These are phyloP conservation scores for Drechslerella dactyloides DNA, from an alignment of 2,329 filamentous ascomycete genomes.

Conservation along the genomic window DNA sequence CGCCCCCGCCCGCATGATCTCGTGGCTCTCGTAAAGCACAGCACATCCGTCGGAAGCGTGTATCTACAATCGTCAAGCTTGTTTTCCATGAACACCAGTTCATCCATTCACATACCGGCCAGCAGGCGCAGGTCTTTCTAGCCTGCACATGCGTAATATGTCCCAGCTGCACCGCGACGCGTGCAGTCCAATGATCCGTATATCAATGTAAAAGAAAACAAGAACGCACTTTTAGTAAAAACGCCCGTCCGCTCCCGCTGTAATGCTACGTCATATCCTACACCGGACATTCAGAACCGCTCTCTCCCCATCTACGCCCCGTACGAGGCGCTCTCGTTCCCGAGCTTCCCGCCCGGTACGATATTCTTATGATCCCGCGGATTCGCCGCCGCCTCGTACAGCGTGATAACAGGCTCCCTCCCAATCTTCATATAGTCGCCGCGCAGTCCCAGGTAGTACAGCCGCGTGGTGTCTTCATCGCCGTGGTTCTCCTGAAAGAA, in stretches of 20 bases:
- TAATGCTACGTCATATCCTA: neutral
- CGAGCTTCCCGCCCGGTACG: slow-evolving; percentile 52
- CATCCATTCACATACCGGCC: too few species aligned
- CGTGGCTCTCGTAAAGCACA: neutral
- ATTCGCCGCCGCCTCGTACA: slow-evolving; percentile 94
- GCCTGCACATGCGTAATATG: too few species aligned
- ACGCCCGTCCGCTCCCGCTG: neutral
- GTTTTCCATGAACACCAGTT: too few species aligned
- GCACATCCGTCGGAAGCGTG: neutral
- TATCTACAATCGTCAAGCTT: too few species aligned
- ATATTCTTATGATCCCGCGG: slow-evolving; percentile 76
- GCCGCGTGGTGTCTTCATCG: slow-evolving; percentile 77
- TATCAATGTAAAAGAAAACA: too few species aligned
- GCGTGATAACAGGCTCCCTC: slow-evolving; percentile 78
- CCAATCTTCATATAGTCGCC: slow-evolving; percentile 91
- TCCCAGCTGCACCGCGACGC: too few species aligned
- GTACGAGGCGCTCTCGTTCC: slow-evolving; percentile 28
- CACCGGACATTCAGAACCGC: neutral
- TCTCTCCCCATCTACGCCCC: slow-evolving; percentile 21
- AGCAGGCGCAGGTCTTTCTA: too few species aligned
- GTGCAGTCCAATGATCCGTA: too few species aligned
- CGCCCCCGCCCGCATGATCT: slow-evolving; percentile 2
- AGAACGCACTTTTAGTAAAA: too few species aligned
- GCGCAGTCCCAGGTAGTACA: slow-evolving; percentile 89
- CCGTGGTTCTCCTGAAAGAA: slow-evolving; percentile 92